These are phyloP conservation scores for Solanum virginianum DNA, from an alignment of 257 asterid genomes.

Conservation along the genomic window DNA sequence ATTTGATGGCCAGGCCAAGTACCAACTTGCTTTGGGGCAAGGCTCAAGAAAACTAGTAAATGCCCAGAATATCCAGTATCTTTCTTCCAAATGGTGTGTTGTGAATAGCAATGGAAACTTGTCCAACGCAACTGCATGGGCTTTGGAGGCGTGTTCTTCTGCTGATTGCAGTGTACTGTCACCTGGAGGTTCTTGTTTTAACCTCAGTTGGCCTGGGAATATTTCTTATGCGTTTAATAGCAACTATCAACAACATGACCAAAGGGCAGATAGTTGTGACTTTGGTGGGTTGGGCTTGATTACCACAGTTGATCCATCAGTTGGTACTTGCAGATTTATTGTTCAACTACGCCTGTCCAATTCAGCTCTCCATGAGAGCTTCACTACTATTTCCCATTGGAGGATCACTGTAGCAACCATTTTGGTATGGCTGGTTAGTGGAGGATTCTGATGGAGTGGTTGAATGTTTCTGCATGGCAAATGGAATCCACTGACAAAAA, in stretches of 20 bases:
- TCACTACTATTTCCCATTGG: conserved; percentile 6
- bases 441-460: not conserved
- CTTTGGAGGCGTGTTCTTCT: conserved; percentile 49
- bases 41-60: conserved; percentile 41
- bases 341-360: conserved; percentile 38
- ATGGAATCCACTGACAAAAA: not conserved
- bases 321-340: conserved; percentile 43
- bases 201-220: conserved; percentile 71
- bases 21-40: conserved; percentile 42
- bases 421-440: conserved; percentile 17
- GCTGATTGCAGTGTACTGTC: conserved; percentile 58
- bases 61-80: conserved; percentile 60
- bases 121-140: conserved; percentile 38
- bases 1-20: conserved; percentile 88
- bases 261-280: conserved; percentile 44
- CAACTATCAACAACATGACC: conserved; percentile 68
- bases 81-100: conserved; percentile 75
- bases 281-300: conserved; percentile 78
- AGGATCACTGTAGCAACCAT: conserved; percentile 11
- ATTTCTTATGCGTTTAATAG: conserved; percentile 73
- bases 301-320: conserved; percentile 75
- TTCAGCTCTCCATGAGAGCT: conserved; percentile 16
- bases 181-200: conserved; percentile 57
- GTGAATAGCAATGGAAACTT: conserved; percentile 59
- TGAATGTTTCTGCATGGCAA: not conserved